Evolutionary conservation across 495 filamentous ascomycete genomes (phyloP).

Genomic region (Aspergillus indologenus): DNA sequence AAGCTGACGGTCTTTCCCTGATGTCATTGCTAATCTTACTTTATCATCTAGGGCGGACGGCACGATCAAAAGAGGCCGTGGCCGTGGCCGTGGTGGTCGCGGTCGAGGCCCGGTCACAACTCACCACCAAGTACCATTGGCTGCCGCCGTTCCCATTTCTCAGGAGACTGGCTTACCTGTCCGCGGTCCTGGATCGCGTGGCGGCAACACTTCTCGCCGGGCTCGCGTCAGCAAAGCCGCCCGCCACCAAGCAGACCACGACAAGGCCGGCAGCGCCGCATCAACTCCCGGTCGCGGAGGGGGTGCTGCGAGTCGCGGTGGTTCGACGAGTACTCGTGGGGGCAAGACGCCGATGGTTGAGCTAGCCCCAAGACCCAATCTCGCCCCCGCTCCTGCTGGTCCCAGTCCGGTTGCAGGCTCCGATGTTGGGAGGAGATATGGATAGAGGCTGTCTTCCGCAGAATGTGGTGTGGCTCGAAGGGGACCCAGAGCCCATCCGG

Average conservation of each 20-base stretch:
- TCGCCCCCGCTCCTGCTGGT: conserved; percentile 26
- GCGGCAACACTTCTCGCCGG: conserved; percentile 72
- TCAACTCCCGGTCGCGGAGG: conserved; percentile 32
- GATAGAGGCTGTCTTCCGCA: neutral
- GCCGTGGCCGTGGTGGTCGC: conserved; percentile 61
- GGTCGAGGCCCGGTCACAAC: conserved; percentile 40
- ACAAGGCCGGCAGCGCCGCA: conserved; percentile 53
- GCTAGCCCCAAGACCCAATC: conserved; percentile 25
- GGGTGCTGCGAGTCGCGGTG: conserved; percentile 29
- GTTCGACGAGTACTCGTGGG: conserved; percentile 29
- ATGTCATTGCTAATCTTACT: conserved; percentile 24
- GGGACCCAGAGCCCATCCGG: too few relatives aligned
- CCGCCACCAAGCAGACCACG: conserved; percentile 57
- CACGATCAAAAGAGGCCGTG: conserved; percentile 73
- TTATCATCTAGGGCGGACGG: conserved; percentile 61
- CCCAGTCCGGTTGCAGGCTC: conserved; percentile 30
- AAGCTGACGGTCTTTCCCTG: neutral
- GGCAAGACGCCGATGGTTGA: conserved; percentile 34
- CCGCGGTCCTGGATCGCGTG: conserved; percentile 73
- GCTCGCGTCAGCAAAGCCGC: conserved; percentile 77
- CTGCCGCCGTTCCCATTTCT: conserved; percentile 40
- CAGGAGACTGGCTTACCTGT: conserved; percentile 50
- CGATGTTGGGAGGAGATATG: conserved; percentile 31
- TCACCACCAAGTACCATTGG: conserved; percentile 38
- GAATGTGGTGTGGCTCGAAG: too few relatives aligned